A percentile compares a stretch with the other conserved stretches of the same genome.
These are phyloP conservation scores for Trichophyton simii DNA, from an alignment of 2,329 filamentous ascomycete species.

Conservation along the genomic window DNA sequence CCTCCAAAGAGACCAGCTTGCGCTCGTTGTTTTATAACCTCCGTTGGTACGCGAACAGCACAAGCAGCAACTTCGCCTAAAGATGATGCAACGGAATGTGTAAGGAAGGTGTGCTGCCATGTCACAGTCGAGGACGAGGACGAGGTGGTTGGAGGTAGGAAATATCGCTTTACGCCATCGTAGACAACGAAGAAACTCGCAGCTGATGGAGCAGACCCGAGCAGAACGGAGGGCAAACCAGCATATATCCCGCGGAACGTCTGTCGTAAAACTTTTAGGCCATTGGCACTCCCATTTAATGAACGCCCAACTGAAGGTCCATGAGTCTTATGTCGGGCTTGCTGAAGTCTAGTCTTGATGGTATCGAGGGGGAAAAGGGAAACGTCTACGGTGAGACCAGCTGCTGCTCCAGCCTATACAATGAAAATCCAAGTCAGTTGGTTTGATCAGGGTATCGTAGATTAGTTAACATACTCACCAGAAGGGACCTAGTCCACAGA, in stretches of 20 bases:
- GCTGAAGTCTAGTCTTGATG: constrained; percentile 89
- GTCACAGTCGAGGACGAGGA: constrained; percentile 18
- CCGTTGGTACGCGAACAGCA: constrained; percentile 81
- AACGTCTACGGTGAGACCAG: constrained; percentile 91
- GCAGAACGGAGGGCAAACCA: constrained; percentile 75
- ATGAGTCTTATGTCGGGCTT: constrained; percentile 29
- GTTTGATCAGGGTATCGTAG: neutral
- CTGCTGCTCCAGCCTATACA: constrained; percentile 65
- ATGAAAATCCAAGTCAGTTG: neutral
- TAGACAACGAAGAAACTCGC: constrained; percentile 97
- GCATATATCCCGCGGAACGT: constrained; percentile 89
- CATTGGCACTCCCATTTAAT: constrained; percentile 12
- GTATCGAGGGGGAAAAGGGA: constrained; percentile 97
- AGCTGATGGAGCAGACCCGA: constrained; percentile 85
- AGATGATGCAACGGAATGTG: constrained; percentile 76
- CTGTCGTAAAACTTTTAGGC: constrained; percentile 49
- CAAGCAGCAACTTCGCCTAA: constrained; percentile 87
- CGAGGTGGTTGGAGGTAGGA: constrained; percentile 28
- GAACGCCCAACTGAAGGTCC: constrained; percentile 12
- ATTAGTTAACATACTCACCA: constrained; percentile 18
- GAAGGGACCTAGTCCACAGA: constrained; percentile 33
- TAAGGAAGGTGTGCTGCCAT: constrained; percentile 30
- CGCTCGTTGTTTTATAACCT: constrained; percentile 93
- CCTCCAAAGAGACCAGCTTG: constrained; percentile 75
- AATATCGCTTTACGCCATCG: constrained; percentile 55